Percentiles rank a stretch among this genome's conserved stretches.
Evolutionary conservation across 164 flowering plant genomes (phyloP).

Genomic region (Saururus chinensis): DNA sequence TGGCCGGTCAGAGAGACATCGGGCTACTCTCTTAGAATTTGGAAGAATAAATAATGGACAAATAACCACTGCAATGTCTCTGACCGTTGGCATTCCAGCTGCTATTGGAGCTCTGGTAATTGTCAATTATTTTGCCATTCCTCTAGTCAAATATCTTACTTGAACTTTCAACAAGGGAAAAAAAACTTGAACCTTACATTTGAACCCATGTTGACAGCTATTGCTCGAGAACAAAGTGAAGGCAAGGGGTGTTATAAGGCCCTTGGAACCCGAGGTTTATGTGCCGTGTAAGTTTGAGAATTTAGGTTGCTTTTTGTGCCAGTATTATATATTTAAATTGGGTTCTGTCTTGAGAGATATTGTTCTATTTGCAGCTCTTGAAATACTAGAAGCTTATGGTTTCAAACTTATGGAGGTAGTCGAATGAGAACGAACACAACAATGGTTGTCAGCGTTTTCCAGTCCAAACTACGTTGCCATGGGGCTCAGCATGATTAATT

Average conservation of each 20-base stretch:
- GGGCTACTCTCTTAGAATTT: conserved; percentile 66
- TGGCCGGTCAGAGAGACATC: conserved; percentile 46
- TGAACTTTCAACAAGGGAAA: too few relatives aligned
- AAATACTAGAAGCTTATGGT: conserved; percentile 64
- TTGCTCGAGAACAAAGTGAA: conserved; percentile 58
- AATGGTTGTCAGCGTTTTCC: too few relatives aligned
- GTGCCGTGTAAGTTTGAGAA: conserved; percentile 49
- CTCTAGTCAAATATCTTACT: too few relatives aligned
- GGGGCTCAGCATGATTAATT: neutral
- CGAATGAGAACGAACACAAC: conserved; percentile 24
- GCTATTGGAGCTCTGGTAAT: conserved; percentile 91
- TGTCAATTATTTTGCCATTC: neutral
- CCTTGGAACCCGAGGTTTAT: conserved; percentile 79
- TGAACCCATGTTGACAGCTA: conserved; percentile 37
- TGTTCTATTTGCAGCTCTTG: conserved; percentile 42
- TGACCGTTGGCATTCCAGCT: conserved; percentile 88
- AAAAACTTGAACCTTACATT: neutral
- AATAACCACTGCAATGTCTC: conserved; percentile 76
- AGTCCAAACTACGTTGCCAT: neutral
- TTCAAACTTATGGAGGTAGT: conserved; percentile 54
- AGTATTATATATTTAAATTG: neutral
- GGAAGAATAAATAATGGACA: conserved; percentile 53
- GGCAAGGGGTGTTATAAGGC: conserved; percentile 71
- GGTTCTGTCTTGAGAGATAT: neutral
- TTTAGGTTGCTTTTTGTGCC: neutral